Base-by-base conservation (phyloP, 495 filamentous ascomycete genomes). In the Tuber calosporum region DNA sequence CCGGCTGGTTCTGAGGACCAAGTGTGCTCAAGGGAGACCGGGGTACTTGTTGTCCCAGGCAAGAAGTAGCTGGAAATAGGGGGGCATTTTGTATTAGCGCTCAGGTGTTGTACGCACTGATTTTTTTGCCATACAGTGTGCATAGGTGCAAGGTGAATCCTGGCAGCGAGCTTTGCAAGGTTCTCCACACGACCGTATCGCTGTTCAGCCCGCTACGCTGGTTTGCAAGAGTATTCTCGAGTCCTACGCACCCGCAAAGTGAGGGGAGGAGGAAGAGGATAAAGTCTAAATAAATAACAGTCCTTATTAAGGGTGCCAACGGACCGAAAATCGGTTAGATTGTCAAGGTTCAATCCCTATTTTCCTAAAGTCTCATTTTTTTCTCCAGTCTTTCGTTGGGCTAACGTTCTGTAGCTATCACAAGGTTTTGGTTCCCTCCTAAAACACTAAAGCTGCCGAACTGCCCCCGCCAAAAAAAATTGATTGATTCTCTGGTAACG, bases 271-370 rank as follows among this genome's bases (percentile, higher is more conserved):
- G 43, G 53, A 62, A 62, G 53, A 62, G 53, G 53, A 62, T 26
- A 62, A 62, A 62, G 53, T 26, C 53, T 62, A 62, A 62, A 34
- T 62, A 62, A 62, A 62, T 62, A 62, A 62, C 26, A 34, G 26
- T 62, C 11, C 53, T 62, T 62, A 34, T 62, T 62, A 62, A 62
- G 53, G 53, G 53, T 34, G 53, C 53, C 53, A 26, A 34, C 13
- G 34, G 53, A 34, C 53, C 26, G 26, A 62, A 6, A 15, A 62
- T 62, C 53, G 53, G 53, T 34, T 62, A 62, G 53, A 62, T 62
- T 62, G 53, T 62, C 53, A 62, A 62, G 53, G 53, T 62, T 62
- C 53, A 62, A 62, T 62, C 53, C 53, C 53, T 19, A 62, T 62
- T 62, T 53, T 30, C 26, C 34, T 34, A 30, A 30, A 62, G 53